These are phyloP conservation scores for Botrytis porri DNA, from an alignment of 2,329 filamentous ascomycete species.

Conservation along the genomic window DNA sequence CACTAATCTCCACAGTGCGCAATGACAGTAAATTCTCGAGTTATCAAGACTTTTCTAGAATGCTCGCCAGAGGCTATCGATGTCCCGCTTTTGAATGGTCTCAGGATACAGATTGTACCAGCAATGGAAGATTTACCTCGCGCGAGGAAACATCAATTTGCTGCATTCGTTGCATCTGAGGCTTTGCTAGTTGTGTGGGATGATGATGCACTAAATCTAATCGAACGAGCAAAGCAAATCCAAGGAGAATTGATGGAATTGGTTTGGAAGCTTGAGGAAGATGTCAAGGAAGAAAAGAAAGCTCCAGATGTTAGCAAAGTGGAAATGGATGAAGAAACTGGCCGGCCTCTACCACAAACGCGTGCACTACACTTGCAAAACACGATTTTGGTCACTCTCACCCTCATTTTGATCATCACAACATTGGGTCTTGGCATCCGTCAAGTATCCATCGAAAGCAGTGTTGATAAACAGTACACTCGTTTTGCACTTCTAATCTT, in stretches of 20 bases:
- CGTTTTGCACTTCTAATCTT: constrained; percentile 64
- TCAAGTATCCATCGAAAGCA: constrained; percentile 65
- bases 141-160: constrained; percentile 75
- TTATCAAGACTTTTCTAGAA: constrained; percentile 74
- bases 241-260: constrained; percentile 75
- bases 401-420: constrained; percentile 61
- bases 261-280: constrained; percentile 63
- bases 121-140: constrained; percentile 67
- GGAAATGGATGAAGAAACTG: constrained; percentile 70
- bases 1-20: constrained; percentile 53
- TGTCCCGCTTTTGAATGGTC: constrained; percentile 71
- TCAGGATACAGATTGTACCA: constrained; percentile 73
- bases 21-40: constrained; percentile 77
- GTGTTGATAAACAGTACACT: constrained; percentile 59
- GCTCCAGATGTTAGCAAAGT: constrained; percentile 46
- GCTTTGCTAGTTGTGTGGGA: constrained; percentile 78
- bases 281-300: constrained; percentile 54
- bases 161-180: constrained; percentile 71
- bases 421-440: constrained; percentile 69
- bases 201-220: constrained; percentile 69
- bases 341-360: constrained; percentile 61
- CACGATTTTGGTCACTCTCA: constrained; percentile 63
- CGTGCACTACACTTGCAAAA: constrained; percentile 69
- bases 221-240: constrained; percentile 67
- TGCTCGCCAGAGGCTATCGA: constrained; percentile 71